These are phyloP conservation scores for Cryphonectria radicalis DNA, from an alignment of 2,329 filamentous ascomycete species.

Conservation along the genomic window DNA sequence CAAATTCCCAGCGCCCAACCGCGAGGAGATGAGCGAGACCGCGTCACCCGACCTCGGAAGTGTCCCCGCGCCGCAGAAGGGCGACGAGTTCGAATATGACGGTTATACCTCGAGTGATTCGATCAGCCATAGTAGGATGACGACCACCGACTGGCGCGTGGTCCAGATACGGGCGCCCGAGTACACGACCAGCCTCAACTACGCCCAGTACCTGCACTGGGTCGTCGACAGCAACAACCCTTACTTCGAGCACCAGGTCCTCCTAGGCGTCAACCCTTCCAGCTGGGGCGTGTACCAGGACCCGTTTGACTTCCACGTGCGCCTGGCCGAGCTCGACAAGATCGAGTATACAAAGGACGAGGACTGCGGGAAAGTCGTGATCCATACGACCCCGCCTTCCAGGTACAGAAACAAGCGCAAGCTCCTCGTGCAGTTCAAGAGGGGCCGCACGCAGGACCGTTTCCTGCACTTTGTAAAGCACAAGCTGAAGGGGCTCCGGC, in stretches of 20 bases:
- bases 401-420: conserved; percentile 46
- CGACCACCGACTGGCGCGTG: conserved; percentile 55
- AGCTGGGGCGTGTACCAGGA: conserved; percentile 56
- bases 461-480: conserved; percentile 54
- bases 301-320: conserved; percentile 55
- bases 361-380: conserved; percentile 47
- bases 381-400: conserved; percentile 42
- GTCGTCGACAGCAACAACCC: conserved; percentile 39
- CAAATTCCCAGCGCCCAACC: conserved; percentile 10
- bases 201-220: conserved; percentile 63
- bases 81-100: conserved; percentile 47
- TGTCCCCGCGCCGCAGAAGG: background rate
- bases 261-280: conserved; percentile 46
- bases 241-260: conserved; percentile 58
- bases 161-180: conserved; percentile 55
- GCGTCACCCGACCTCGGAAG: conserved; percentile 3
- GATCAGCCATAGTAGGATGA: conserved; percentile 49
- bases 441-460: conserved; percentile 55
- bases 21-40: conserved; percentile 2
- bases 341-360: conserved; percentile 47
- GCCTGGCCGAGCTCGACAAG: conserved; percentile 50
- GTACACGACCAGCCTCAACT: conserved; percentile 50
- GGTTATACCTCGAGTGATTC: conserved; percentile 60
- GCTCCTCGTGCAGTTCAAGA: conserved; percentile 56
- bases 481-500: conserved; percentile 41